Conservation (phyloP, 495 filamentous ascomycete species). For the Terfezia boudieri region DNA sequence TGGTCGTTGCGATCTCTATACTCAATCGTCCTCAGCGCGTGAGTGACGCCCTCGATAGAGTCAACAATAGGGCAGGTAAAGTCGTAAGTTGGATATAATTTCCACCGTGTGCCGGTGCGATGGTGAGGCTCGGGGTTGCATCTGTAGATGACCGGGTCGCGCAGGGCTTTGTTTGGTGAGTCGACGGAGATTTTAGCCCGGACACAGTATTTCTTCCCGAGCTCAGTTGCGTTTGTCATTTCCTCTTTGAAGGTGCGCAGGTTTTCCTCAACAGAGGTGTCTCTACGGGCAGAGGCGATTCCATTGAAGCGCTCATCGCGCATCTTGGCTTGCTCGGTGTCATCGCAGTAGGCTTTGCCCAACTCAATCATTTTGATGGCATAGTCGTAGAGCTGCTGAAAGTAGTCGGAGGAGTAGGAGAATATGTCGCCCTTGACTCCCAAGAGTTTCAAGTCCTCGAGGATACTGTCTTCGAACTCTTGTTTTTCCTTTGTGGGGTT, state of each 20-base stretch:
- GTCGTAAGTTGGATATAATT: constrained; percentile 92
- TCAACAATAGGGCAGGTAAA: constrained; percentile 86
- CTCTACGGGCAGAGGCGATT: constrained; percentile 50
- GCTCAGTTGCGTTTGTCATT: constrained; percentile 62
- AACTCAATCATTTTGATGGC: constrained; percentile 57
- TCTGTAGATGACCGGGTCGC: constrained; percentile 89
- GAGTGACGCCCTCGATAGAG: constrained; percentile 75
- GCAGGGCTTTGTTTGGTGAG: constrained; percentile 64
- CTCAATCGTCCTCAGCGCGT: constrained; percentile 86
- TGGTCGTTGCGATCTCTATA: constrained; percentile 94
- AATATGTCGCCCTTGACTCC: constrained; percentile 62
- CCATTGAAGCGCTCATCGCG: constrained; percentile 53
- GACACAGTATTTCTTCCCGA: constrained; percentile 62
- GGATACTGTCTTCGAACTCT: constrained; percentile 73
- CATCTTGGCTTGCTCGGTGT: constrained; percentile 66
- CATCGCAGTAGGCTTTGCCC: constrained; percentile 73
- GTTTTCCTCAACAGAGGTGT: constrained; percentile 58
- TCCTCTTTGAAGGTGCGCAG: constrained; percentile 50
- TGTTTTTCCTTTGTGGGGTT: constrained; percentile 86
- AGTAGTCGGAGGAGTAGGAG: constrained; percentile 75
- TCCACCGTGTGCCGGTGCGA: constrained; percentile 74
- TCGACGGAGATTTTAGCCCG: constrained; percentile 72
- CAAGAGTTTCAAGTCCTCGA: constrained; percentile 67
- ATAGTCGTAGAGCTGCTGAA: constrained; percentile 63
- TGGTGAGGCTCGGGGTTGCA: constrained; percentile 66